Evolutionary conservation across 495 filamentous ascomycete species (phyloP), one percentile per base, ranked within the genome.

Genomic region (Daldinia concentrica): DNA sequence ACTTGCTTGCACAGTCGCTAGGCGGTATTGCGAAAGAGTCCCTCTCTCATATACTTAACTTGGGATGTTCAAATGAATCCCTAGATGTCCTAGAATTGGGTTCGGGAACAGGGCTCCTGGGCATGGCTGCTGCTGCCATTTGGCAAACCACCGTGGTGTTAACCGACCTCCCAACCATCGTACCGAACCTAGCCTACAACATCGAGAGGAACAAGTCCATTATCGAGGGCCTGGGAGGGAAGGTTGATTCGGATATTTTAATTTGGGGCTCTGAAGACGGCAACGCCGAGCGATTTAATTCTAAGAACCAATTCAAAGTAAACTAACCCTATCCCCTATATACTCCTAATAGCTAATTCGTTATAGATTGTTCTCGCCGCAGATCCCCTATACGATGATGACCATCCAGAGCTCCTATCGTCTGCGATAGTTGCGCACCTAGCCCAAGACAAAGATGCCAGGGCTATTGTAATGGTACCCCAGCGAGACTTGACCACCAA

Each of bases 1-100:
- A 92, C 76, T 86, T 96, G 3, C 90, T 99, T 17, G 91, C 95
- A 0, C 91, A 89, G 69, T 89, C 90, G 12, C 88, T 98, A 2
- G 73, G 77, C 4, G 57, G 71, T n/a, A 77, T 87, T 26, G 72
- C 77, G 4, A 63, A 69, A 24, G 72, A 71, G 0, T 75, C 78
- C 9, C 69, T 86, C 11, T 66, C 75, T 1, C 81, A 84, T 55
- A 59, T 86, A 15, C 68, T 86, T 27, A 27, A 55, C 2, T 19
- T 73, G 22, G 55, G 62, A 55, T 43, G 58, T 56, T 0, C 50
- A 51, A 48, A 66, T 24, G 30, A 19, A 54, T 65, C 56, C 5
- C 37, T 73, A 3, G 60, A 62, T 19, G 79, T 86, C 8, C 82
- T 91, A 4, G 89, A 91, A 71, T 82, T 91, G 3, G 89, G 89